Evolutionary conservation across 805 yeast genomes (phyloP), one percentile per base, ranked within the genome.

Genomic region (Starmerella etchellsii): DNA sequence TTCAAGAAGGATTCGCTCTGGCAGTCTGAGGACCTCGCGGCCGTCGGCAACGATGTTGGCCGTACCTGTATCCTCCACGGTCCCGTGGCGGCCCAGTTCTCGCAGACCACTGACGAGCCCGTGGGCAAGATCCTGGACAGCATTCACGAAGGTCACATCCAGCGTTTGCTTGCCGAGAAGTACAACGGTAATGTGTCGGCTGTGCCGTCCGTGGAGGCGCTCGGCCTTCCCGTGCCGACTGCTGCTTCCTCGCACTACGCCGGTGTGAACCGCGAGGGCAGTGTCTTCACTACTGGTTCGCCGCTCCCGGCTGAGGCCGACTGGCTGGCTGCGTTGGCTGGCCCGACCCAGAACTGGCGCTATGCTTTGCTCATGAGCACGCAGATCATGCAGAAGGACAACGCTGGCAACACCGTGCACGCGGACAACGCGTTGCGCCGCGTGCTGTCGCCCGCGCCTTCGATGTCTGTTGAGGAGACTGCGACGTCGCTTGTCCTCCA

Each of bases 31-130:
- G 88, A 83, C 61, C 73, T 91, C 59, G 96, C 85, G 61, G 82
- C 96, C 45, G 97, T 91, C 59, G 97, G 73, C 52, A 84, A 81
- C 56, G 99, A 91, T 61, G 97, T 91, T 48, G 87, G 87, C 65
- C 81, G 98, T 72, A 88, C 96, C n/a, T 93, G 98, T 81, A 85
- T 91, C 53, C 73, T 91, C 57, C 95, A 85, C 56, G 97, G 98
- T 54, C 99, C 99, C 39, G 97, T 91, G 52, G 94, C 99, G 54
- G 95, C 95, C 54, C 85, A 78, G 65, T 87, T 68, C 69, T 78
- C 96, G 54, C 81, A 71, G 56, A 69, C 71, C 58, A 91, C 82
- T 46, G 78, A 91, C 59, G 95, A 84, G 67, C 97, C 98, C 55
- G 82, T 91, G 58, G 78, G 81, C 64, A 81, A 80, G 34, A 85